Conservation (phyloP, 1,284 basidiomycete species). For the Ganoderma leucocontextum region DNA sequence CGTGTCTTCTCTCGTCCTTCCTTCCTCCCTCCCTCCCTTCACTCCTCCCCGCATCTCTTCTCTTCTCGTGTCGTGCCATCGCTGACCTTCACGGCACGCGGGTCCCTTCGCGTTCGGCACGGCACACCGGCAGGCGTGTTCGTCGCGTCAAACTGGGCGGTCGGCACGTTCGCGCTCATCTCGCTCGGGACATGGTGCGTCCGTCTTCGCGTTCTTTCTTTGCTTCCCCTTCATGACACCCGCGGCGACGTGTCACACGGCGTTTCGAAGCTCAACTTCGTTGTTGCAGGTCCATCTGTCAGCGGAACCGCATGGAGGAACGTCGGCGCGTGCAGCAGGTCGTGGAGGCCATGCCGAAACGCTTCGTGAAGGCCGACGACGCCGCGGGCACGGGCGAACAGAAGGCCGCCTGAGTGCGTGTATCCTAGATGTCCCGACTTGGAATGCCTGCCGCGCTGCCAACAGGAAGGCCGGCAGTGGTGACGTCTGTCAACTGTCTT, state of each 20-base stretch:
- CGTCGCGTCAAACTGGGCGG: conserved; percentile 62
- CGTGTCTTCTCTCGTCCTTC: conserved; percentile 31
- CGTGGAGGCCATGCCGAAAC: conserved; percentile 67
- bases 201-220: background rate
- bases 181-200: conserved; percentile 56
- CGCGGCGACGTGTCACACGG: conserved; percentile 17
- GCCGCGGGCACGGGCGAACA: conserved; percentile 17
- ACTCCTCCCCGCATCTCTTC: background rate
- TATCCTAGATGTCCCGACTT: background rate
- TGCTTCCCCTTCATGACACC: background rate
- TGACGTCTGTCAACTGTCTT: background rate
- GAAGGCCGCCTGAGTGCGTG: conserved; percentile 20
- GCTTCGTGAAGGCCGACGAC: conserved; percentile 54
- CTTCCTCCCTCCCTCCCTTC: background rate
- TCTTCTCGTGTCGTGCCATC: background rate
- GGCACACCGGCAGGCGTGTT: conserved; percentile 46
- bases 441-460: background rate
- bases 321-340: conserved; percentile 62
- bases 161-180: conserved; percentile 60
- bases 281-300: conserved; percentile 63
- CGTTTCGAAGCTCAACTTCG: conserved; percentile 3
- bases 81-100: background rate
- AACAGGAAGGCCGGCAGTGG: background rate
- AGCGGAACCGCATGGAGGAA: conserved; percentile 61
- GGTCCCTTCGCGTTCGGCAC: background rate